A percentile compares a stretch with the other conserved stretches of the same genome.
Evolutionary conservation across 305 asterid species (phyloP).

Genomic region (Coffea humblotiana): DNA sequence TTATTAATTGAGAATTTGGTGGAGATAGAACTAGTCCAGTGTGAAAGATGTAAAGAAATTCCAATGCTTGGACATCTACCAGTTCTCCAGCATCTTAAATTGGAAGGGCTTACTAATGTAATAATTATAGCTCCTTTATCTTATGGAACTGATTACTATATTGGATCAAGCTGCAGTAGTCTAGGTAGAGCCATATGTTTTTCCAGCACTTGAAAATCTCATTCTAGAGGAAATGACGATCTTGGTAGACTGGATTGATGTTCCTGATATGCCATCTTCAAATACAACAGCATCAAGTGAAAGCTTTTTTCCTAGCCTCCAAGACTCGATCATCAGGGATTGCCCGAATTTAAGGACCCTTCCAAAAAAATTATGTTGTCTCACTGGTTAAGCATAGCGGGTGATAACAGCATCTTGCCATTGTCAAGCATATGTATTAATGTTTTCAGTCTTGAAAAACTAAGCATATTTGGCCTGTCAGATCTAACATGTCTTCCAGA

Average conservation of each 20-base stretch:
- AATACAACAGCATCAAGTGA: neutral
- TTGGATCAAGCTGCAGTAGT: neutral
- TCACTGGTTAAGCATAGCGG: neutral
- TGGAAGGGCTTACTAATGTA: neutral
- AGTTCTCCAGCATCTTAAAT: neutral
- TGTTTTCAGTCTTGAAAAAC: neutral
- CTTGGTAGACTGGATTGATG: neutral
- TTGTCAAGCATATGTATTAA: neutral
- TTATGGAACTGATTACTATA: neutral
- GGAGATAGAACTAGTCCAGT: neutral
- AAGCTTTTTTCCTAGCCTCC: neutral
- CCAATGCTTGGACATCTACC: neutral
- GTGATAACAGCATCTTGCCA: neutral
- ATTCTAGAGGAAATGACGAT: neutral
- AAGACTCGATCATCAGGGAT: neutral
- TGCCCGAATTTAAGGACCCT: neutral
- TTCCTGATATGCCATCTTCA: neutral
- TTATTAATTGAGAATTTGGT: neutral
- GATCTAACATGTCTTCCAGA: neutral
- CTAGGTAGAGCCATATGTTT: neutral
- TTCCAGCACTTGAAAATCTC: neutral
- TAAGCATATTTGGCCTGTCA: neutral
- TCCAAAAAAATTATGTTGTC: neutral
- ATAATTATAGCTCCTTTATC: neutral
- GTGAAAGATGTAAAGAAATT: neutral